Evolutionary conservation across 2,329 filamentous ascomycete species (phyloP).

Genomic region (Aureobasidium sp.): DNA sequence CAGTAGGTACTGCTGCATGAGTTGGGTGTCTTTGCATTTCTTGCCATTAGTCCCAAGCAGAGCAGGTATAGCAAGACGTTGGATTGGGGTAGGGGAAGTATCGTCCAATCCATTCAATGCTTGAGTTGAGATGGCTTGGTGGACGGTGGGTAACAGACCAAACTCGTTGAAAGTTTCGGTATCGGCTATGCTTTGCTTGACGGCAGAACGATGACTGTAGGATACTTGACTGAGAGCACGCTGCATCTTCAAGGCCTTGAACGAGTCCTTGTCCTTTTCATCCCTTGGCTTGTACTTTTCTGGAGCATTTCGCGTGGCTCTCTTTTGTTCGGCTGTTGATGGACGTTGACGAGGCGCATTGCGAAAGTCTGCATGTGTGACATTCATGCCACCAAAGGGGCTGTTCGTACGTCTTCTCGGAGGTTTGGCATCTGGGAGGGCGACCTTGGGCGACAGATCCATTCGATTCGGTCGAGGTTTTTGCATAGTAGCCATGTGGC

Average conservation of each 20-base stretch:
- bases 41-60: constrained; percentile 54
- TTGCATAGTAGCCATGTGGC: constrained; percentile 34
- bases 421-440: constrained; percentile 29
- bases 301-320: constrained; percentile 43
- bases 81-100: constrained; percentile 77
- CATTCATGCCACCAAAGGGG: constrained; percentile 54
- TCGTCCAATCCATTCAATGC: constrained; percentile 67
- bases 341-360: constrained; percentile 30
- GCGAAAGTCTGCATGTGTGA: constrained; percentile 40
- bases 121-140: constrained; percentile 62
- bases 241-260: constrained; percentile 93
- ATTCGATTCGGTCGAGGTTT: constrained; percentile 43
- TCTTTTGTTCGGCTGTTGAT: constrained; percentile 36
- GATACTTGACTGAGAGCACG: constrained; percentile 65
- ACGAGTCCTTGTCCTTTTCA: constrained; percentile 45
- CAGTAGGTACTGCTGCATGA: constrained; percentile 62
- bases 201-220: constrained; percentile 57
- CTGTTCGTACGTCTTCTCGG: constrained; percentile 37
- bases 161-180: constrained; percentile 77
- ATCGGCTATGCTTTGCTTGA: constrained; percentile 55
- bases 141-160: constrained; percentile 61
- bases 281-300: constrained; percentile 30
- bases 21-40: constrained; percentile 27
- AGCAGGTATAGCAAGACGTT: constrained; percentile 78
- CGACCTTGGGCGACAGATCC: constrained; percentile 40